phyloP scores from a whole-genome alignment of 352 stramenopile genomes.

The Pythium angustatum region DNA sequence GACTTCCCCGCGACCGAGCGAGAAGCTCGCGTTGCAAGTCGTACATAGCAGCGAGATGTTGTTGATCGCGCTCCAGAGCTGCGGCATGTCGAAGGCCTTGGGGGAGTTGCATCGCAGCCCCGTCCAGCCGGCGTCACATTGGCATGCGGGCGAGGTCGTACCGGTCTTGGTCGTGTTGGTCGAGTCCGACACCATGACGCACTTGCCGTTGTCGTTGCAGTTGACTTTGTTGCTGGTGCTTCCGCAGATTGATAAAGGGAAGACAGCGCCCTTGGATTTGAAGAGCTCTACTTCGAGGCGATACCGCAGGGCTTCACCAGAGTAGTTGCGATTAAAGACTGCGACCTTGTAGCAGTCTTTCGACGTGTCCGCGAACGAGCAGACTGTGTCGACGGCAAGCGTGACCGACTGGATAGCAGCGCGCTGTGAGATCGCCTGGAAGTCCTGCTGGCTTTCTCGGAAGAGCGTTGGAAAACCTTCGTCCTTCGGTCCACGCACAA shows the following conservation, averaged over 20 bases:
- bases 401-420: constrained; percentile 38
- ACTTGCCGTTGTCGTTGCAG: constrained; percentile 57
- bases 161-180: background rate
- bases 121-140: constrained; percentile 61
- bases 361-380: constrained; percentile 34
- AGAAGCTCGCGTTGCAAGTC: constrained; percentile 46
- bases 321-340: constrained; percentile 62
- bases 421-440: constrained; percentile 35
- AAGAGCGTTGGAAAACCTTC: constrained; percentile 56
- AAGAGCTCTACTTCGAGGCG: constrained; percentile 46
- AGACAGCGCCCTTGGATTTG: constrained; percentile 28
- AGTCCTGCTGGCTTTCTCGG: constrained; percentile 50
- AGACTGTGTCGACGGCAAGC: constrained; percentile 46
- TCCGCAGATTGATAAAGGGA: constrained; percentile 30
- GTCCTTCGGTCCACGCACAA: constrained; percentile 52
- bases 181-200: constrained; percentile 27
- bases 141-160: constrained; percentile 46
- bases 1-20: constrained; percentile 48
- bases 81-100: constrained; percentile 47
- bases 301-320: constrained; percentile 46
- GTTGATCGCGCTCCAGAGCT: constrained; percentile 60
- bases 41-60: constrained; percentile 60
- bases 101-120: constrained; percentile 65
- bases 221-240: no score
- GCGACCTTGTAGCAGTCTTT: constrained; percentile 75